Evolutionary conservation across 2,329 filamentous ascomycete genomes (phyloP), one percentile per base, ranked within the genome.

Genomic region (Xylaria sp.): DNA sequence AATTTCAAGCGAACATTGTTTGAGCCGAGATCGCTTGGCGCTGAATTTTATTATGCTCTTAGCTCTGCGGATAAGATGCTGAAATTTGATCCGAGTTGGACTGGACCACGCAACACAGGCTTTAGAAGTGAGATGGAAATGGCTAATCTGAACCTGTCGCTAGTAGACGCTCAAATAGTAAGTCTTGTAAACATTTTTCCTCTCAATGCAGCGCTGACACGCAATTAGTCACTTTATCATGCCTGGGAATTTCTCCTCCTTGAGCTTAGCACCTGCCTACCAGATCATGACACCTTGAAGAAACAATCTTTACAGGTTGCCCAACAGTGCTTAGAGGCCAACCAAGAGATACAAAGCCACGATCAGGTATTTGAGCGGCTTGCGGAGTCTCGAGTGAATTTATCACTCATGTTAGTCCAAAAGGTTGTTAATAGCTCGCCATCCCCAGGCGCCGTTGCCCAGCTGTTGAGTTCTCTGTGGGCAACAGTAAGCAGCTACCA

Each of bases 141-240:
- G 69, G 96, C 95, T 49, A 99, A 99, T 79, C 83, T 92, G 70
- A 98, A 99, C 79, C 80, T 99, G 61, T 97, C 94, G 28, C 84
- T 97, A 40, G 93, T 99, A 40, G 94, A 98, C 79, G 93, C 95
- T 28, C 94, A 99, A 82, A 90, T 96, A 72, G 90, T 93, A 84
- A 82, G 90, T 83, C 84, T 81, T 89, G 82, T 49, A 6, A 23
- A 49, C 53, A 67, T 6, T 20, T 62, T 42, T 15, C 4, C 1
- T 62, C 31, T 5, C 17, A 23, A 62, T 33, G 1, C 28, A 31
- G 42, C 44, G 31, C 73, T 81, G 75, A 83, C 73, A 54, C 26
- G 13, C 66, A 66, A 66, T 42, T 75, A 93, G 91, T 88, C 89
- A 51, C 87, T 99, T 20, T 91, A 97, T 71, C 90, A 93, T 74